Percentiles rank a stretch among this genome's conserved stretches.
Conservation (phyloP, 495 filamentous ascomycete species). For the Trypethelium eluteriae region DNA sequence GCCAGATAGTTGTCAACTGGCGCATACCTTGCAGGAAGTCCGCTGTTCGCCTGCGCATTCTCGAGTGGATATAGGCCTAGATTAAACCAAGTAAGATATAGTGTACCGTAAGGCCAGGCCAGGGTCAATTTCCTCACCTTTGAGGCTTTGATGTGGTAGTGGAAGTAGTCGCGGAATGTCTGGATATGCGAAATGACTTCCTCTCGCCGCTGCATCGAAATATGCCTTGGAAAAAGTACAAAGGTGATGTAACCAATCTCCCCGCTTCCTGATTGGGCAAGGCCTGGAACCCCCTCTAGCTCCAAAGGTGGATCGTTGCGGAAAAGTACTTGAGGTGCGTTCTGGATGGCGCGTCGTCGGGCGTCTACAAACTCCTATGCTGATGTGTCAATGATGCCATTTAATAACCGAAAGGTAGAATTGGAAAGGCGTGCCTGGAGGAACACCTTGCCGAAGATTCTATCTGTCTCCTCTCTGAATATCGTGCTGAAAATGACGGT, state of each 20-base stretch:
- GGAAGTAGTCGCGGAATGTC: slow-evolving; percentile 99
- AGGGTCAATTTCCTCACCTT: slow-evolving; percentile 41
- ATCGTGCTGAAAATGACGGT: slow-evolving; percentile 99
- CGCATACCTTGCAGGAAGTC: slow-evolving; percentile 88
- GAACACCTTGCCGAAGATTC: slow-evolving; percentile 96
- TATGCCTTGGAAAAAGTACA: slow-evolving; percentile 91
- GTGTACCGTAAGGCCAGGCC: background rate
- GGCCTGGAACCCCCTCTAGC: slow-evolving; percentile 74
- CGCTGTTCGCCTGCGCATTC: slow-evolving; percentile 93
- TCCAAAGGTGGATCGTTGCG: slow-evolving; percentile 90
- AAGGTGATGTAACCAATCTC: slow-evolving; percentile 97
- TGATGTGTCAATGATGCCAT: background rate
- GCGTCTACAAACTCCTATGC: slow-evolving; percentile 93
- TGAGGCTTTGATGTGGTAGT: slow-evolving; percentile 99
- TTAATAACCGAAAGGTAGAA: slow-evolving; percentile 37
- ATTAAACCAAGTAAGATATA: slow-evolving; percentile 18
- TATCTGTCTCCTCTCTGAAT: slow-evolving; percentile 93
- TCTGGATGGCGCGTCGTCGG: slow-evolving; percentile 86
- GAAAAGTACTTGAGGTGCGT: slow-evolving; percentile 97
- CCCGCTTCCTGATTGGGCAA: slow-evolving; percentile 59
- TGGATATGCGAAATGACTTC: slow-evolving; percentile 98
- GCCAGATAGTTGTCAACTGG: background rate
- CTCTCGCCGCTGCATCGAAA: slow-evolving; percentile 78
- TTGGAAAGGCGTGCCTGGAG: slow-evolving; percentile 81
- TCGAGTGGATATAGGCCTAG: slow-evolving; percentile 91